These are phyloP conservation scores for Davidsoniella virescens DNA, from an alignment of 2,329 filamentous ascomycete genomes.

Conservation along the genomic window DNA sequence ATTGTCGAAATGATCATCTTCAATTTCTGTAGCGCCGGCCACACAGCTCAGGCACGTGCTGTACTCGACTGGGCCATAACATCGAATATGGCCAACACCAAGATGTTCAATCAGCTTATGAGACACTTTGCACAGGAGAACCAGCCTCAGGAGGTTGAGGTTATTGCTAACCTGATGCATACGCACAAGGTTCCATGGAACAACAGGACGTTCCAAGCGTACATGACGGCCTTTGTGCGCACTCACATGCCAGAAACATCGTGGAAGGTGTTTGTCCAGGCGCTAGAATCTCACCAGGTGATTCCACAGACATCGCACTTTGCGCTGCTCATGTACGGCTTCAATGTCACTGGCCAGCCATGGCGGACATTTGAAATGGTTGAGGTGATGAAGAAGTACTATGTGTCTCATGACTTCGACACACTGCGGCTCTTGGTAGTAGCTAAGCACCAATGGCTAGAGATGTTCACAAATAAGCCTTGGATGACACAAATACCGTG, in stretches of 20 bases:
- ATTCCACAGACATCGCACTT: slow-evolving; percentile 33
- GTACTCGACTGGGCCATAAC: slow-evolving; percentile 33
- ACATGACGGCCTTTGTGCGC: slow-evolving; percentile 32
- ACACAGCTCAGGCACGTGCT: slow-evolving; percentile 22
- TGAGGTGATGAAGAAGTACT: slow-evolving; percentile 28
- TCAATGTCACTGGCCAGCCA: slow-evolving; percentile 18
- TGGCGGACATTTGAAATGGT: slow-evolving; percentile 28
- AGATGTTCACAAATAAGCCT: slow-evolving; percentile 27
- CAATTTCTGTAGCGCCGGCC: slow-evolving; percentile 32
- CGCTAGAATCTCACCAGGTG: slow-evolving; percentile 28
- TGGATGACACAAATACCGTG: slow-evolving; percentile 18
- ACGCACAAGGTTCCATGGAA: slow-evolving; percentile 30
- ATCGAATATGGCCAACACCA: slow-evolving; percentile 34
- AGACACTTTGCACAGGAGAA: slow-evolving; percentile 49
- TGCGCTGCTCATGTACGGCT: slow-evolving; percentile 33
- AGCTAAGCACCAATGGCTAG: slow-evolving; percentile 15
- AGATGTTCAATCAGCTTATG: slow-evolving; percentile 67
- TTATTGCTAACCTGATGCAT: slow-evolving; percentile 33
- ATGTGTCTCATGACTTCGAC: slow-evolving; percentile 27
- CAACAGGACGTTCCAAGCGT: slow-evolving; percentile 31
- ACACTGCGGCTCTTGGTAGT: slow-evolving; percentile 15
- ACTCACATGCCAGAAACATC: slow-evolving; percentile 35
- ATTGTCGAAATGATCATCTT: slow-evolving; percentile 10
- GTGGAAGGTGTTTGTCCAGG: slow-evolving; percentile 29
- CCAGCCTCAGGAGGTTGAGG: slow-evolving; percentile 32